A percentile compares a stretch with the other conserved stretches of the same genome.
phyloP scores from a whole-genome alignment of 441 rosid genomes.

The Erysimum cheiri region DNA sequence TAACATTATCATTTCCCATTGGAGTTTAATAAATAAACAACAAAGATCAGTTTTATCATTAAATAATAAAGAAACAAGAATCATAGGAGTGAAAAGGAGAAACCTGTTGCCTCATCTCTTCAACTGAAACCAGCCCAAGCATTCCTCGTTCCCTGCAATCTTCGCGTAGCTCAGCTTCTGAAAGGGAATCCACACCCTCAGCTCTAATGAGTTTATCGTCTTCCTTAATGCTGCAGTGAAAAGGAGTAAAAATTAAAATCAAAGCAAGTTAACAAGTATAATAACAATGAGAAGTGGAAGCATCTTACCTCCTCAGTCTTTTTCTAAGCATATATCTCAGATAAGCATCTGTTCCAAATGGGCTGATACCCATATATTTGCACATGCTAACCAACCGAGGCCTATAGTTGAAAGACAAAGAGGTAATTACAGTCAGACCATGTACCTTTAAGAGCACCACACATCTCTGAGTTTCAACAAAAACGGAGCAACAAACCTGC shows the following conservation, averaged over 20 bases:
- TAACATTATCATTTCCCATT: not conserved
- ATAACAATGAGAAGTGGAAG: conserved; percentile 31
- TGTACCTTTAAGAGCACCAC: conserved; percentile 18
- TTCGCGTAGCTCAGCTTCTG: conserved; percentile 86
- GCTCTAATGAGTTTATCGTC: conserved; percentile 89
- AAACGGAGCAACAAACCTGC: conserved; percentile 55
- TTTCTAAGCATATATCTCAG: conserved; percentile 82
- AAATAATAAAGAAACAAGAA: conserved; percentile 16
- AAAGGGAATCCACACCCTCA: conserved; percentile 91
- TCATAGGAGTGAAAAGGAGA: conserved; percentile 14
- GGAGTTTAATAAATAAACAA: conserved; percentile 4
- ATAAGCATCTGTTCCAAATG: conserved; percentile 91
- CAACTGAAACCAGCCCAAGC: conserved; percentile 84
- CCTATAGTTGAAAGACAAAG: conserved; percentile 49
- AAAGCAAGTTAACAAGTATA: conserved; percentile 20
- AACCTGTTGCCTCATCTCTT: conserved; percentile 96
- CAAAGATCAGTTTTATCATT: conserved; percentile 6
- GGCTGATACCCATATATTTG: conserved; percentile 86
- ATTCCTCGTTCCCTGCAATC: conserved; percentile 91
- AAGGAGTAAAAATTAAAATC: conserved; percentile 14
- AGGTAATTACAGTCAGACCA: conserved; percentile 19
- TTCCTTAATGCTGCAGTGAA: conserved; percentile 70
- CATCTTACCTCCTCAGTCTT: conserved; percentile 71
- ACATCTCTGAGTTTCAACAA: conserved; percentile 12
- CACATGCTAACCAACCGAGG: conserved; percentile 86